phyloP scores from a whole-genome alignment of 1,284 basidiomycete species.

The Irpex lacteus region DNA sequence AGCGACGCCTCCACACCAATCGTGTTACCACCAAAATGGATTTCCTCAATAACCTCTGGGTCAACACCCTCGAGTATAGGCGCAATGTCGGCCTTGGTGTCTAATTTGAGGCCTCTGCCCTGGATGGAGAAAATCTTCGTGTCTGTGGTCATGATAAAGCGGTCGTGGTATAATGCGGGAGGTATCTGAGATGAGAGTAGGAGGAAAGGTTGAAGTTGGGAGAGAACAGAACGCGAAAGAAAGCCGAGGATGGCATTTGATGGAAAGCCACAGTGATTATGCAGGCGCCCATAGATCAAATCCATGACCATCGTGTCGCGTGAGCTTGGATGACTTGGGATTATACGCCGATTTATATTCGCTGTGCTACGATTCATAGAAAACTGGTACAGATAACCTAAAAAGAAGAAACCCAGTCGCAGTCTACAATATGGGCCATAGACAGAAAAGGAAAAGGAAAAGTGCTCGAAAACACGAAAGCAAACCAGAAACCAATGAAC shows the following conservation, averaged over 20 bases:
- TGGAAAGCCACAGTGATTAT: background rate
- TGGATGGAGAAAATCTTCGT: conserved; percentile 56
- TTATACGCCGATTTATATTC: no score
- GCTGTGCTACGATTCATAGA: no score
- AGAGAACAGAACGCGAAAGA: background rate
- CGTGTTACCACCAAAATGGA: conserved; percentile 96
- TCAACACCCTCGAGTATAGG: conserved; percentile 72
- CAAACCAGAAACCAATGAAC: background rate
- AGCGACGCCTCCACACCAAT: conserved; percentile 90
- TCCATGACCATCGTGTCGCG: background rate
- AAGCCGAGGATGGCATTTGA: background rate
- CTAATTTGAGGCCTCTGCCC: conserved; percentile 81
- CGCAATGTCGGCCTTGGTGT: conserved; percentile 77
- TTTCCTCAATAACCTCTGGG: conserved; percentile 74
- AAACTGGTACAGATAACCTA: no score
- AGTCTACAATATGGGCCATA: no score
- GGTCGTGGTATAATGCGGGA: background rate
- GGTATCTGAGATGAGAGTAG: conserved; percentile 6
- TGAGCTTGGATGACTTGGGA: no score
- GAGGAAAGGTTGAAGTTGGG: background rate
- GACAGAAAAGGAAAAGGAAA: no score
- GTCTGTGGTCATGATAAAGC: conserved; percentile 4
- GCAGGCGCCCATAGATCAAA: conserved; percentile 3
- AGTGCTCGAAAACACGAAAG: background rate
- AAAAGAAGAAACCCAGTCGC: no score